Percentiles rank a stretch among this genome's conserved stretches.
Evolutionary conservation across 345 rosid genomes (phyloP).

Genomic region (Pugionium cornutum): DNA sequence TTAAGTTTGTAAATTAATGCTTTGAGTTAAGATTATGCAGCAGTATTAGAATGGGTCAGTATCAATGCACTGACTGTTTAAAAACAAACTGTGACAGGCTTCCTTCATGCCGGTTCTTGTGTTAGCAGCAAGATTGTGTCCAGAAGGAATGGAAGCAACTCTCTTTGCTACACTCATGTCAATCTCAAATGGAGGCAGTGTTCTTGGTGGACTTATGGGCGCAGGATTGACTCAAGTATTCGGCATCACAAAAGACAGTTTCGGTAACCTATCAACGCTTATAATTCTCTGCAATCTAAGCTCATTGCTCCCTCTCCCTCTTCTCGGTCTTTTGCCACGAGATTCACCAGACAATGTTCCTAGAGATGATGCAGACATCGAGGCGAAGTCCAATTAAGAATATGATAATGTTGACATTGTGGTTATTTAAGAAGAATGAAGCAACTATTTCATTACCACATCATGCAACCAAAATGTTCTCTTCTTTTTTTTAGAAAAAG

Average conservation of each 20-base stretch:
- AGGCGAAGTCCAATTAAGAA: slow-evolving; percentile 72
- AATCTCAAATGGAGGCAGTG: slow-evolving; percentile 86
- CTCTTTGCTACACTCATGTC: slow-evolving; percentile 97
- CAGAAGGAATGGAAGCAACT: slow-evolving; percentile 98
- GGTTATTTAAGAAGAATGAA: slow-evolving; percentile 15
- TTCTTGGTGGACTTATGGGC: slow-evolving; percentile 85
- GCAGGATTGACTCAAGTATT: slow-evolving; percentile 82
- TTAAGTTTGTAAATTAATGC: slow-evolving; percentile 4
- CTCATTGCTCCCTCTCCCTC: slow-evolving; percentile 93
- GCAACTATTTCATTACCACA: slow-evolving; percentile 1
- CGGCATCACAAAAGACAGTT: slow-evolving; percentile 80
- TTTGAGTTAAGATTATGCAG: background rate
- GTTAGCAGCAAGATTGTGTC: slow-evolving; percentile 86
- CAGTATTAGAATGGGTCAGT: background rate
- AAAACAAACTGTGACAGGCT: slow-evolving; percentile 49
- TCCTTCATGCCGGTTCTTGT: slow-evolving; percentile 98
- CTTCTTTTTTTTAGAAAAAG: background rate
- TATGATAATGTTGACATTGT: background rate
- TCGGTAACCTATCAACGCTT: slow-evolving; percentile 63
- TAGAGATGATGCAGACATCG: slow-evolving; percentile 56
- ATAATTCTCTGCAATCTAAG: slow-evolving; percentile 90
- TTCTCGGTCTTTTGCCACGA: slow-evolving; percentile 73
- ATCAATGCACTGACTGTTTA: slow-evolving; percentile 3
- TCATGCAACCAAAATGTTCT: slow-evolving; percentile 14
- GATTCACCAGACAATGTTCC: slow-evolving; percentile 47